Percentiles rank a stretch among this genome's conserved stretches.
Conservation (phyloP, 164 flowering plant species). For the Magnolia changhungtana region DNA sequence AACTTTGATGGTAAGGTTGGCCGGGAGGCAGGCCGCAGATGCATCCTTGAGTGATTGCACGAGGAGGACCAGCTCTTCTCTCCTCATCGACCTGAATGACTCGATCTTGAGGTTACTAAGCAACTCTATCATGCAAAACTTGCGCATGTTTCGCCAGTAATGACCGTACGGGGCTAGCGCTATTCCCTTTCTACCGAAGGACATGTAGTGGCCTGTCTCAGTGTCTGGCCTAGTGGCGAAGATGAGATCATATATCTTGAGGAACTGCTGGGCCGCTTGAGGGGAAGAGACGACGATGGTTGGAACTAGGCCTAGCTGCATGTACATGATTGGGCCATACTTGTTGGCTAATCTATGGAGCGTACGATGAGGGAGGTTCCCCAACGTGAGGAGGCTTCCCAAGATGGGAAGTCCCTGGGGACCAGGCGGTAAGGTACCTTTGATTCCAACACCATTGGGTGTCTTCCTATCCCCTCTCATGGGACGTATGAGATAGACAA, state of each 20-base stretch:
- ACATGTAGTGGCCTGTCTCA: background rate
- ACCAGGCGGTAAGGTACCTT: conserved; percentile 20
- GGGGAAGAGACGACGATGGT: conserved; percentile 18
- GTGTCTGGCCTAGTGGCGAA: conserved; percentile 13
- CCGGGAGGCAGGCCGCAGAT: background rate
- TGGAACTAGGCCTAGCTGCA: conserved; percentile 17
- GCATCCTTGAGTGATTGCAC: conserved; percentile 18
- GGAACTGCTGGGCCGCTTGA: conserved; percentile 12
- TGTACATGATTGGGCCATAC: conserved; percentile 23
- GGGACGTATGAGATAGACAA: background rate
- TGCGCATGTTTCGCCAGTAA: conserved; percentile 1
- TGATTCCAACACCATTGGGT: background rate
- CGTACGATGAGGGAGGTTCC: conserved; percentile 15
- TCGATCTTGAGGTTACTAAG: conserved; percentile 6
- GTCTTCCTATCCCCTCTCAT: conserved; percentile 2
- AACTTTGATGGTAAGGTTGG: conserved; percentile 18
- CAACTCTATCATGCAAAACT: background rate
- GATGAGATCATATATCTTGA: conserved; percentile 19
- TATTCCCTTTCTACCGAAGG: background rate
- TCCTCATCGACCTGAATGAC: conserved; percentile 25
- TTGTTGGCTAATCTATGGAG: conserved; percentile 12
- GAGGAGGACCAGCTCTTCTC: conserved; percentile 21
- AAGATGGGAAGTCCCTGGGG: conserved; percentile 21
- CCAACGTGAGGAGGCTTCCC: conserved; percentile 24
- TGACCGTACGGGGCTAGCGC: background rate